These are phyloP conservation scores for Fagopyrum homotropicum DNA, from an alignment of 148 eudicot genomes.

Conservation along the genomic window DNA sequence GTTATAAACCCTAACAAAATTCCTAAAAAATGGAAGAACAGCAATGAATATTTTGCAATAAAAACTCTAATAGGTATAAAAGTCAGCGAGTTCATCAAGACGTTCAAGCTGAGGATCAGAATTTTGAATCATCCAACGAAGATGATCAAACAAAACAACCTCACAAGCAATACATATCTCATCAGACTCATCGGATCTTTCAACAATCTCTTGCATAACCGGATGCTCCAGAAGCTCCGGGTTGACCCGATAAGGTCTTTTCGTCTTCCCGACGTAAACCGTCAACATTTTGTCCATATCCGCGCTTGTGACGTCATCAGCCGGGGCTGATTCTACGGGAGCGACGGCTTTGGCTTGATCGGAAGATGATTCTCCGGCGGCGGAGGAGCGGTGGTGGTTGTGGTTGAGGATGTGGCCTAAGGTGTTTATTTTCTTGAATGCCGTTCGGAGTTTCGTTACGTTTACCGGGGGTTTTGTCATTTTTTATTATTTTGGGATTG, in stretches of 20 bases:
- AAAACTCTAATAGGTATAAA: slow-evolving; percentile 24
- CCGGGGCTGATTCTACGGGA: not conserved
- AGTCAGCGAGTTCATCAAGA: slow-evolving; percentile 41
- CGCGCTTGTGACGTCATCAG: not conserved
- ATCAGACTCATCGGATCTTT: slow-evolving; percentile 15
- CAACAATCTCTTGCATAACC: slow-evolving; percentile 30
- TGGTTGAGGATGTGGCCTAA: slow-evolving; percentile 13
- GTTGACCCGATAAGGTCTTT: slow-evolving; percentile 34
- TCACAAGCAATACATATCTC: slow-evolving; percentile 39
- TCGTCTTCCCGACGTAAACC: slow-evolving; percentile 45
- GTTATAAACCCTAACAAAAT: not conserved
- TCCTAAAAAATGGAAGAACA: not conserved
- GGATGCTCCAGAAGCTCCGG: slow-evolving; percentile 37
- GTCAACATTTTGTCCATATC: slow-evolving; percentile 11
- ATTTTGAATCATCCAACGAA: slow-evolving; percentile 54
- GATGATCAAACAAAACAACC: slow-evolving; percentile 57
- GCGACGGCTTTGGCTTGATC: not conserved
- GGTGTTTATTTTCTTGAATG: slow-evolving; percentile 36
- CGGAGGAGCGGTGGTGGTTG: slow-evolving; percentile 1
- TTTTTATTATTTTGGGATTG: not conserved
- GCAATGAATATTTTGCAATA: not conserved
- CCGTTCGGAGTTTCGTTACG: slow-evolving; percentile 14
- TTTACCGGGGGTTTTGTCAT: slow-evolving; percentile 29
- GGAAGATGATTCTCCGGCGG: not conserved
- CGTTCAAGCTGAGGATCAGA: slow-evolving; percentile 37